Percentiles rank a stretch among this genome's conserved stretches.
These are phyloP conservation scores for Marchantia polymorpha DNA, from an alignment of 225 moss, liverwort and hornwort species.

Conservation along the genomic window DNA sequence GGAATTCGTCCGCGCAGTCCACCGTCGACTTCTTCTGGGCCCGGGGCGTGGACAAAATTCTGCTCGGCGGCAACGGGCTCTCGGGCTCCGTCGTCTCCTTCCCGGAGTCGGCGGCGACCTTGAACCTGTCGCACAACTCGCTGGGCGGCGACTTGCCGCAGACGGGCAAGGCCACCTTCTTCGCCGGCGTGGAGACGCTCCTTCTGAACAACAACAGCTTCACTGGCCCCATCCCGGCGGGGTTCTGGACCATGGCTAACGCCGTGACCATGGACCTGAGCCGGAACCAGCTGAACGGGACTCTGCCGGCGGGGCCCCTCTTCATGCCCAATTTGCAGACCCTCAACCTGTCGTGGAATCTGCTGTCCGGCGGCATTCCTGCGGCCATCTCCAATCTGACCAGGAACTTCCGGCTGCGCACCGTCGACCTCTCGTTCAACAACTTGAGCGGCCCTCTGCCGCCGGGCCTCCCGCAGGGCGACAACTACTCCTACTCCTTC, in stretches of 20 bases:
- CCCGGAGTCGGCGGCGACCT: background rate
- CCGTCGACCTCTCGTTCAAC: slow-evolving; percentile 10
- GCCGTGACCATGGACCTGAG: slow-evolving; percentile 15
- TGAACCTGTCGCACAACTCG: slow-evolving; percentile 15
- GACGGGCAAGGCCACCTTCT: background rate
- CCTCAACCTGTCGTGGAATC: slow-evolving; percentile 9
- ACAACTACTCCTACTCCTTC: background rate
- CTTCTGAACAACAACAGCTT: slow-evolving; percentile 14
- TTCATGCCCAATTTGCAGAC: slow-evolving; percentile 4
- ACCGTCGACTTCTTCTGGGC: slow-evolving; percentile 13
- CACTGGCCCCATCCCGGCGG: background rate
- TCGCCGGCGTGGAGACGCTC: background rate
- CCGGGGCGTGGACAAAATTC: background rate
- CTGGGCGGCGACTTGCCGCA: slow-evolving; percentile 5
- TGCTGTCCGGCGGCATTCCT: slow-evolving; percentile 1
- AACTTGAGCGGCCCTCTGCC: slow-evolving; percentile 10
- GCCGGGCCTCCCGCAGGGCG: background rate
- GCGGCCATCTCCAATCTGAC: background rate
- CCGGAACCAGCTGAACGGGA: slow-evolving; percentile 1
- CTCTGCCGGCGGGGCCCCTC: background rate
- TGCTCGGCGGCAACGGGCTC: slow-evolving; percentile 1
- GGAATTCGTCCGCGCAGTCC: background rate
- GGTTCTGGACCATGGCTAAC: background rate
- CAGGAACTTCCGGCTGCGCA: background rate
- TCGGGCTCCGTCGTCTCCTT: background rate